Evolutionary conservation across 148 eudicot species (phyloP).

Genomic region (Agrostemma githago): DNA sequence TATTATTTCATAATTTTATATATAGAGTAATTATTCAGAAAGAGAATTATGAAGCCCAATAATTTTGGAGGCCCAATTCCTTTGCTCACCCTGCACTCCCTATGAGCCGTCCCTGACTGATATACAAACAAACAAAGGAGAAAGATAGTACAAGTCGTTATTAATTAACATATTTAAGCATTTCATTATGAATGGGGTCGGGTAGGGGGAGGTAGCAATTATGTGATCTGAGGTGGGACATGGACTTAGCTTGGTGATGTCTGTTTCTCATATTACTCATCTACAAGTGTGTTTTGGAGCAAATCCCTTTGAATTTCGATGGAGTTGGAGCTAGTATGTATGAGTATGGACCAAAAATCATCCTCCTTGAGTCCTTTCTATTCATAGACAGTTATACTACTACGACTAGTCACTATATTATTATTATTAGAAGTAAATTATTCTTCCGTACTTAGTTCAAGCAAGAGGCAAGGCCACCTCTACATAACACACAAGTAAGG

Average conservation of each 20-base stretch:
- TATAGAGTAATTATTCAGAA: no score
- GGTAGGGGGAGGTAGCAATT: conserved; percentile 5
- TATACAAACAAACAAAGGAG: no score
- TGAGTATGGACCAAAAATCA: neutral
- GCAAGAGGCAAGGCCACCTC: neutral
- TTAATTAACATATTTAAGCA: no score
- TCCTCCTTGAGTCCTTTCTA: neutral
- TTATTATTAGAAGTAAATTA: neutral
- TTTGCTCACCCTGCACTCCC: no score
- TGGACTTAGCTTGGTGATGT: neutral
- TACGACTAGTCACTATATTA: neutral
- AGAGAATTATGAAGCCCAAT: no score
- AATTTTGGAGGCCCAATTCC: no score
- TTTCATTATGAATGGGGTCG: no score
- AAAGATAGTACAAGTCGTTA: no score
- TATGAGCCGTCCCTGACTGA: no score
- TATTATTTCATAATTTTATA: no score
- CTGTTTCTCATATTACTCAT: conserved; percentile 9
- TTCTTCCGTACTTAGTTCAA: neutral
- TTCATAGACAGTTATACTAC: neutral
- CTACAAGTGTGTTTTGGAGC: conserved; percentile 6
- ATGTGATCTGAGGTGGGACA: conserved; percentile 10
- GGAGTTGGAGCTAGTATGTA: no score
- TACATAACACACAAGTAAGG: neutral
- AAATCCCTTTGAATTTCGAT: neutral